Base-by-base conservation (phyloP, 495 filamentous ascomycete species). In the Penicillium steckii region DNA sequence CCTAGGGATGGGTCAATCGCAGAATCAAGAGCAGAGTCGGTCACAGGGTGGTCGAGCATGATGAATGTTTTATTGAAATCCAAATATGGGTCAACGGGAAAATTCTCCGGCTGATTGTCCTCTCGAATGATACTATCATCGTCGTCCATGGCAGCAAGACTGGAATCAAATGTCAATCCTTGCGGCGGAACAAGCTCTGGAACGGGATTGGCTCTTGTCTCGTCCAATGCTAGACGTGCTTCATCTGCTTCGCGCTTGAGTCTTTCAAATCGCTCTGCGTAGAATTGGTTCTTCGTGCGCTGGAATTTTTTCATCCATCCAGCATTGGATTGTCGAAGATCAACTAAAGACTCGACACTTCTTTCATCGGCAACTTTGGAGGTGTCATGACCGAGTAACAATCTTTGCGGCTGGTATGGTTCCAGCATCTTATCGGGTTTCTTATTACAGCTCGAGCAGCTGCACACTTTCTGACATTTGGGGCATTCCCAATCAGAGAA, bases 361-460 rank as follows among this genome's bases (percentile, higher is more conserved):
- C 94, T 84, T 42, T 85, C 85, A 66, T 98, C 94, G 13, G 92
- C 91, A 25, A 97, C 82, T 29, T 86, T 87, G 38, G 80, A 85
- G 1, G 94, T 97, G 48, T 96, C 91, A 62, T 95, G 89, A 0
- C 93, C 94, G 10, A 97, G 81, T 2, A 92, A 72, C 2, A 89
- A 95, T 48, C 83, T 87, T 56, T 85, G 89, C 0, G 93, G 94
- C 56, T 89, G 79, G 56, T 93, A 94, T 1, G 92, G 91, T 33
- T 67, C 74, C 66, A n/a, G n/a, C n/a, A 81, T 81, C 1, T 71
- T 76, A 4, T 72, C 63, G 44, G 80, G 73, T 27, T 71, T 71
- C 21, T 88, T 41, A 13, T 12, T 84, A 67, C 94, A 98, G 13
- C 75, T 75, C 8, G 82, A 85, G 60, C 90, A 95, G 51, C 89